These are phyloP conservation scores for Herpotrichia juniperi DNA, from an alignment of 2,329 filamentous ascomycete species.

Conservation along the genomic window DNA sequence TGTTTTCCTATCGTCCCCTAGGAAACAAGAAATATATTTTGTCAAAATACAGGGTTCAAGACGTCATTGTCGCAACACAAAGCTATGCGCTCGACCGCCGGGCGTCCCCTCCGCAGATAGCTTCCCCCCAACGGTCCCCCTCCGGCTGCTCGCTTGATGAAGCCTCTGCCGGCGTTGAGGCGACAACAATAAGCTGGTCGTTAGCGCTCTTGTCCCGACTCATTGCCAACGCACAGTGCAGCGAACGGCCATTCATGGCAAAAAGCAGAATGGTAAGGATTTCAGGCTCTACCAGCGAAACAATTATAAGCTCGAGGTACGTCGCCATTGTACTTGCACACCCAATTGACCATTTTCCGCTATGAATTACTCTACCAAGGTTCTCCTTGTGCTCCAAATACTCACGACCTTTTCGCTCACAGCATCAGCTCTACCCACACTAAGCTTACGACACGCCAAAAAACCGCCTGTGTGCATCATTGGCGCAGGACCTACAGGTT, in stretches of 20 bases:
- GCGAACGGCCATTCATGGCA: constrained; percentile 27
- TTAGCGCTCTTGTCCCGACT: constrained; percentile 26
- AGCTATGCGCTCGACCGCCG: constrained; percentile 32
- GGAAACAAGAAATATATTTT: neutral
- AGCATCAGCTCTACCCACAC: constrained; percentile 33
- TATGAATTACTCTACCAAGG: constrained; percentile 24
- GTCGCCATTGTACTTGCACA: constrained; percentile 17
- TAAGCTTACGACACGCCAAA: constrained; percentile 14
- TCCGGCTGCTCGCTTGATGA: neutral
- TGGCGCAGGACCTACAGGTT: constrained; percentile 44
- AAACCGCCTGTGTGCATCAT: constrained; percentile 45
- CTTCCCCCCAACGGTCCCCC: neutral
- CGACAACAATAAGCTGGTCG: constrained; percentile 25
- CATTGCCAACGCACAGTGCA: constrained; percentile 46
- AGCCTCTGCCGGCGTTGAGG: constrained; percentile 25
- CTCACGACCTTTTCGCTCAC: constrained; percentile 29
- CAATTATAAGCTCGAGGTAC: constrained; percentile 16
- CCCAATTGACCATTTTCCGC: constrained; percentile 16
- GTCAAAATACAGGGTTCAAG: neutral
- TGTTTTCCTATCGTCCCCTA: neutral
- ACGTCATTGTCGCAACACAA: constrained; percentile 37
- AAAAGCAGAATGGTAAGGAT: neutral
- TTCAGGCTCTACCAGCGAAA: neutral
- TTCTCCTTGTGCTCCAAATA: constrained; percentile 22
- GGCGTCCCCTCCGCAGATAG: neutral